Base-by-base conservation (phyloP, 208 protist genomes). In the Blastocrithidia nonstop region DNA sequence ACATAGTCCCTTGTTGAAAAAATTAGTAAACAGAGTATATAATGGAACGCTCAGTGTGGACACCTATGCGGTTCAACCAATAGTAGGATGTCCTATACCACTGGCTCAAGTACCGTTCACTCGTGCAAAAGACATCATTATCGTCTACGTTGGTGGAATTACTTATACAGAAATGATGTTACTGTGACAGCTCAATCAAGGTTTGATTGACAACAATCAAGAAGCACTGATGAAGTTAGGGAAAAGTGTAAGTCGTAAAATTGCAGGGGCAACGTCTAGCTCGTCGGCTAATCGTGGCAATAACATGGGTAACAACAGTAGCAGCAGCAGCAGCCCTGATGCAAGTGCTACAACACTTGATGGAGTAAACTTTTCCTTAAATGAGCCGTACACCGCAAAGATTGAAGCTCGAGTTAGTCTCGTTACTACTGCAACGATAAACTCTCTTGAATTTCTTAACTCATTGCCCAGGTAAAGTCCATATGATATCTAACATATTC, bases 1-100 rank as follows among this genome's bases (percentile, higher is more conserved):
- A 69, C 94, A 99, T 58, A 73, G 78, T 41, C 95, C 97, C 26
- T 54, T 88, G 29, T 50, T 98, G 21, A 71, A 72, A 31, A 84
- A 91, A 25, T 56, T 95, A 1, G 58, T 98, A 23, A 88, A 88
- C 57, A 70, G 75, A 27, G 50, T 63, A 22, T 88, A 86, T 55
- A 86, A 88, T 53, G 83, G 78, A 25, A 77, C 75, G 4, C 64
- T 92, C 15, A 65, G 69, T 21, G 60, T 51, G n/a, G 63, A 86
- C 16, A 52, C 62, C 6, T 92, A 88, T 45, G 66, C 74, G 1
- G 64, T 73, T 26, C 53, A 75, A 54, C 64, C 74, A 45, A 76
- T 86, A 25, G 44, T 36, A 17, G 70, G 68, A 19, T 67, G 61
- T 15, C 68, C 83, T 17, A 72, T 88, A 32, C 48, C 73, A 13